phyloP scores from a whole-genome alignment of 495 filamentous ascomycete genomes.

The Amniculicola lignicola region DNA sequence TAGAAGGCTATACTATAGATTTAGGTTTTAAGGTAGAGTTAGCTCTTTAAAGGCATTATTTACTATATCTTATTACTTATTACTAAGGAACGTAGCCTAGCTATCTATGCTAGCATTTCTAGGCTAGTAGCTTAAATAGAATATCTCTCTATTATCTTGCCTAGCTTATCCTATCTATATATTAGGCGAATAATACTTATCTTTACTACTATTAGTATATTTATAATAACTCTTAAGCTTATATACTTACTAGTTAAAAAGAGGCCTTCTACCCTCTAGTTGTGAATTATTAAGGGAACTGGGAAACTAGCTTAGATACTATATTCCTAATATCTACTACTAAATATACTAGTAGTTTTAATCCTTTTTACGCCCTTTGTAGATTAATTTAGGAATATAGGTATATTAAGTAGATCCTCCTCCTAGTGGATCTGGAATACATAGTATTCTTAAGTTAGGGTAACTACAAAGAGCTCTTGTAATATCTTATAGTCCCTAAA shows the following conservation, averaged over 20 bases:
- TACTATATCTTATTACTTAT: neutral
- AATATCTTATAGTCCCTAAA: constrained; percentile 6
- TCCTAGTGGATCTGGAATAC: constrained; percentile 3
- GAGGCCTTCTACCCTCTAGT: too few species aligned
- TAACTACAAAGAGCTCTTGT: constrained; percentile 1
- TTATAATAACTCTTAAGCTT: too few species aligned
- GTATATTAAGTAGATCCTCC: constrained; percentile 5
- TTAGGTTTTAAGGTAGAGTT: neutral
- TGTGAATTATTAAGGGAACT: too few species aligned
- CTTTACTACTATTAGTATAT: neutral
- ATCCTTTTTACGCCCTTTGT: constrained; percentile 11
- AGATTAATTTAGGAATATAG: neutral
- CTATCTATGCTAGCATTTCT: neutral
- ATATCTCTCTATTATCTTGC: neutral
- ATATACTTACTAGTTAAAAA: too few species aligned
- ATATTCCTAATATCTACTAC: neutral
- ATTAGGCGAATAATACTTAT: neutral
- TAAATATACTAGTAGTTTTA: constrained; percentile 1
- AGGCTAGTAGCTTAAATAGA: neutral
- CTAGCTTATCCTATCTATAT: neutral
- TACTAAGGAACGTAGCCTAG: neutral
- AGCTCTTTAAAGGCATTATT: neutral
- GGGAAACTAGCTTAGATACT: too few species aligned
- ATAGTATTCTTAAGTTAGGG: constrained; percentile 5
- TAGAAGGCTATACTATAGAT: neutral